phyloP scores from a whole-genome alignment of 495 filamentous ascomycete genomes.

The Lasiosphaeria hispida region DNA sequence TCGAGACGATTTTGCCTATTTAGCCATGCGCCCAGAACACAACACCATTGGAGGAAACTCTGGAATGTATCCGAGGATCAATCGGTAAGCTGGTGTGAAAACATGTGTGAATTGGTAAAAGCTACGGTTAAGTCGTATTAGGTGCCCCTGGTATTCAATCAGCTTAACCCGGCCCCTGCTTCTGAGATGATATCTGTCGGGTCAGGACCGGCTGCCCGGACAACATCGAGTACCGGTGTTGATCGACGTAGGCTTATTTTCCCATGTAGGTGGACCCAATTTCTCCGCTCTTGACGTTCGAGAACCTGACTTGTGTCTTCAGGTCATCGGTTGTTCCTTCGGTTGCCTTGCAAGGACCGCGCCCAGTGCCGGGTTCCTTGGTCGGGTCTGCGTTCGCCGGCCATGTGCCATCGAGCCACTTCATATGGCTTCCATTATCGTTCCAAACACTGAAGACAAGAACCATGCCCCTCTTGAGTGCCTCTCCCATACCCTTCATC shows the following conservation, averaged over 20 bases:
- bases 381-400: constrained; percentile 10
- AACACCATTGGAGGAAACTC: not conserved
- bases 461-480: constrained; percentile 59
- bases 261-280: constrained; percentile 47
- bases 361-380: constrained; percentile 47
- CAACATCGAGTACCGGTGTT: too few species aligned
- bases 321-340: constrained; percentile 54
- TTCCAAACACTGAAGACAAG: constrained; percentile 22
- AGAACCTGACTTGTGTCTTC: constrained; percentile 58
- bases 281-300: constrained; percentile 67
- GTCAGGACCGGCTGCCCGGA: too few species aligned
- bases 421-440: constrained; percentile 33
- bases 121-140: too few species aligned
- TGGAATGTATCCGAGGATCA: not conserved
- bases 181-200: too few species aligned
- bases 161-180: too few species aligned
- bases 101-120: not conserved
- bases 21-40: not conserved
- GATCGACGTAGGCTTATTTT: not conserved
- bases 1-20: constrained; percentile 4
- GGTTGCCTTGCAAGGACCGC: constrained; percentile 55
- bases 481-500: constrained; percentile 54
- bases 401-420: constrained; percentile 56
- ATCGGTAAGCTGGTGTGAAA: not conserved
- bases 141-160: too few species aligned